phyloP scores from a whole-genome alignment of 75 land plant species.

The Cryptomeria japonica region DNA sequence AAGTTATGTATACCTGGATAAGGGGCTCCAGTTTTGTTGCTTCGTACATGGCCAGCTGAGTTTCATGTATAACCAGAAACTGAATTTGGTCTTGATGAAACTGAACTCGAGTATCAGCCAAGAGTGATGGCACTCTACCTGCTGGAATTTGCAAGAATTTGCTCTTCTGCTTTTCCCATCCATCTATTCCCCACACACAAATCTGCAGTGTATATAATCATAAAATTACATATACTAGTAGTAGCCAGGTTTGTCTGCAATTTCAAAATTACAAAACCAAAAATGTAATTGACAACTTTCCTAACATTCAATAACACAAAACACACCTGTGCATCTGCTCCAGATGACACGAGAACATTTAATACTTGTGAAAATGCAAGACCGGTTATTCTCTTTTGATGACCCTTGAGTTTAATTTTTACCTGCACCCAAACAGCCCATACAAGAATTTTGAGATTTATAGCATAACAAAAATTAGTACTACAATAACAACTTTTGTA shows the following conservation, averaged over 20 bases:
- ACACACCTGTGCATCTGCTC: conserved; percentile 79
- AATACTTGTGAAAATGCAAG: conserved; percentile 68
- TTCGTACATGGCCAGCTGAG: conserved; percentile 74
- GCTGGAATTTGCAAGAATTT: conserved; percentile 55
- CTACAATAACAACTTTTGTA: background rate
- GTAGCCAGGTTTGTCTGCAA: background rate
- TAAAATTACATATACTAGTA: conserved; percentile 1
- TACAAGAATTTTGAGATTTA: conserved; percentile 6
- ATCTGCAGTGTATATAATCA: conserved; percentile 31
- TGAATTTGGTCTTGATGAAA: conserved; percentile 75
- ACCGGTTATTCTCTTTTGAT: conserved; percentile 71
- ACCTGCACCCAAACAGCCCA: conserved; percentile 41
- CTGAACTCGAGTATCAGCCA: conserved; percentile 69
- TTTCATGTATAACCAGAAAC: conserved; percentile 70
- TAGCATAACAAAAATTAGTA: background rate
- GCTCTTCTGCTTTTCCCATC: conserved; percentile 69
- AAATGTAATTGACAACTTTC: background rate
- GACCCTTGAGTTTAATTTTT: conserved; percentile 76
- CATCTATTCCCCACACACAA: conserved; percentile 74
- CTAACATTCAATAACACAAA: background rate
- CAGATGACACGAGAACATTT: conserved; percentile 80
- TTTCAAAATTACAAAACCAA: background rate
- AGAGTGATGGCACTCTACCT: conserved; percentile 39
- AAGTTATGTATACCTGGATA: conserved; percentile 46
- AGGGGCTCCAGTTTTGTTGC: conserved; percentile 52